These are phyloP conservation scores for Heterobasidion irregulare DNA, from an alignment of 1,284 basidiomycete species.

Conservation along the genomic window DNA sequence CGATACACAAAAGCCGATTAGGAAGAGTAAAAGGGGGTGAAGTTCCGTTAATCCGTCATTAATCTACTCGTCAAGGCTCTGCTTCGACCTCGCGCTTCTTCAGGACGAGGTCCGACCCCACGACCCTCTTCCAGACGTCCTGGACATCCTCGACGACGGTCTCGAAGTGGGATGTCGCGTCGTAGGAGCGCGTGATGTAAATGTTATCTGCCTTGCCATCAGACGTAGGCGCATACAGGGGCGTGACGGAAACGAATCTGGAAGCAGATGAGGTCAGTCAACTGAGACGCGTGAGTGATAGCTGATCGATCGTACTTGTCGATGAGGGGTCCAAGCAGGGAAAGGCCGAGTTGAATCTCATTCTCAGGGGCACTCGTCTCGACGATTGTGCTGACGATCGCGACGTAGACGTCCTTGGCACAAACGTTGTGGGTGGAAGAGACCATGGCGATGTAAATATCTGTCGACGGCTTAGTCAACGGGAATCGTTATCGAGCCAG, in stretches of 20 bases:
- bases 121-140: slow-evolving; percentile 86
- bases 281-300: not conserved
- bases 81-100: slow-evolving; percentile 77
- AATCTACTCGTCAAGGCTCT: slow-evolving; percentile 20
- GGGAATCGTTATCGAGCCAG: not conserved
- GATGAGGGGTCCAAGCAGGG: slow-evolving; percentile 87
- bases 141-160: slow-evolving; percentile 94
- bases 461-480: slow-evolving; percentile 31
- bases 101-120: slow-evolving; percentile 67
- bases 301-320: slow-evolving; percentile 68
- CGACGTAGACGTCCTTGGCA: slow-evolving; percentile 90
- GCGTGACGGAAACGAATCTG: slow-evolving; percentile 87
- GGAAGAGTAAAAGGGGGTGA: slow-evolving; percentile 4
- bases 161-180: slow-evolving; percentile 98
- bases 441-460: slow-evolving; percentile 98
- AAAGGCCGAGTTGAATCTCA: slow-evolving; percentile 88
- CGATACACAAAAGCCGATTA: slow-evolving; percentile 8
- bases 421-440: slow-evolving; percentile 97
- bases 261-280: not conserved
- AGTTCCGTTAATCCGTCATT: not conserved
- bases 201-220: slow-evolving; percentile 81
- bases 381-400: slow-evolving; percentile 97
- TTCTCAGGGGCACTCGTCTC: slow-evolving; percentile 92
- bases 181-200: slow-evolving; percentile 96
- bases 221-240: slow-evolving; percentile 86